These are phyloP conservation scores for Phytopythium kandeliae DNA, from an alignment of 352 stramenopile species.

Conservation along the genomic window DNA sequence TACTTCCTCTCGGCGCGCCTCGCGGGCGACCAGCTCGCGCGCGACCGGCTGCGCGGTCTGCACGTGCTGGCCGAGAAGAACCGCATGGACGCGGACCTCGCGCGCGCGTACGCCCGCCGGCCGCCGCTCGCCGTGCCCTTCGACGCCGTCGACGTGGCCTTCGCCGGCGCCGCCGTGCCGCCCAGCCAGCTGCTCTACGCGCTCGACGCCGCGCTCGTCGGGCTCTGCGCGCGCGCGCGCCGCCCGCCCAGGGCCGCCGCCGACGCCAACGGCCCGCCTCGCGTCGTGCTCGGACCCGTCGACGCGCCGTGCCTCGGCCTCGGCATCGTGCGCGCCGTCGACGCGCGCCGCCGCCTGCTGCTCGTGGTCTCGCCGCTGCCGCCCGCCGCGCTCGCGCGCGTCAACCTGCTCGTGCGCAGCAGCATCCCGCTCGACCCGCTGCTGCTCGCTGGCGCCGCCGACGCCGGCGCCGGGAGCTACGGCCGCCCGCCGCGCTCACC, in stretches of 20 bases:
- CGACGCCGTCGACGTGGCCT: slow-evolving; percentile 52
- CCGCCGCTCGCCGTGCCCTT: slow-evolving; percentile 50
- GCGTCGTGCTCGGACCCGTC: slow-evolving; percentile 44
- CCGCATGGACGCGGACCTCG: slow-evolving; percentile 46
- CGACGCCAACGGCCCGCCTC: slow-evolving; percentile 31
- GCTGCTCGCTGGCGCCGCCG: slow-evolving; percentile 37
- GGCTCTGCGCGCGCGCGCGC: slow-evolving; percentile 36
- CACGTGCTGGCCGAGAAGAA: slow-evolving; percentile 69
- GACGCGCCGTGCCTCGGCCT: slow-evolving; percentile 64
- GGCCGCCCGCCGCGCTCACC: slow-evolving; percentile 29
- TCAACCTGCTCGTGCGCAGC: slow-evolving; percentile 73
- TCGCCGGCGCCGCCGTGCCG: slow-evolving; percentile 49
- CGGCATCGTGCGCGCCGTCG: slow-evolving; percentile 59
- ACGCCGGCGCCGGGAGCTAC: not conserved
- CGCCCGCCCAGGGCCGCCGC: not conserved
- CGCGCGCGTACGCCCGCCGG: slow-evolving; percentile 37
- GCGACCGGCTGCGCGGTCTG: slow-evolving; percentile 52
- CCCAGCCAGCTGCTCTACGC: slow-evolving; percentile 71
- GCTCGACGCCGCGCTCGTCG: slow-evolving; percentile 67
- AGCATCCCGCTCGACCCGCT: slow-evolving; percentile 56
- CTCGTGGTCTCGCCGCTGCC: slow-evolving; percentile 68
- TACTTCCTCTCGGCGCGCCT: slow-evolving; percentile 61
- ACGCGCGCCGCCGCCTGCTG: slow-evolving; percentile 42
- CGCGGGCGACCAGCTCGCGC: slow-evolving; percentile 17
- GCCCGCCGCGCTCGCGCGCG: slow-evolving; percentile 35